phyloP scores from a whole-genome alignment of 306 rosid genomes.

The Citrullus colocynthis region DNA sequence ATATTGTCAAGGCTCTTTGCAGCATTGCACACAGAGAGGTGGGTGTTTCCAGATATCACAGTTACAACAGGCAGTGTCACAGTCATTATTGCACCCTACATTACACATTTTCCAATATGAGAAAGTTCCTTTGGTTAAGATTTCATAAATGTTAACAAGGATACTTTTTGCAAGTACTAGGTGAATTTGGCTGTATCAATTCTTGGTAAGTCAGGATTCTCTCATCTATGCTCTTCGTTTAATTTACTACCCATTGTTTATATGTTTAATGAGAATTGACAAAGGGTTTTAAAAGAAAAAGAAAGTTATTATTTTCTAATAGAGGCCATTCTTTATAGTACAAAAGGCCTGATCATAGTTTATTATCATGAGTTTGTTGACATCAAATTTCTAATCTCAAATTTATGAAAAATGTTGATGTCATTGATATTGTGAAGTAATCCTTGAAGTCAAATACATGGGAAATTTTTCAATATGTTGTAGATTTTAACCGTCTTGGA shows the following conservation, averaged over 20 bases:
- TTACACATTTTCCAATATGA: not conserved
- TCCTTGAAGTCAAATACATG: not conserved
- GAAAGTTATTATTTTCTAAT: no score
- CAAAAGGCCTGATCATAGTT: not conserved
- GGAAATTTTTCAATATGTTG: not conserved
- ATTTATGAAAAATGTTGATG: not conserved
- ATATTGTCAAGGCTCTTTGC: slow-evolving; percentile 23
- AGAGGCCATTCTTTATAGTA: no score
- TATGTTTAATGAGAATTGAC: not conserved
- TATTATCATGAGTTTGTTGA: not conserved
- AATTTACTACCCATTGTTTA: not conserved
- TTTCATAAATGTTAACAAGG: not conserved
- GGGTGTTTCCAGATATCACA: slow-evolving; percentile 59
- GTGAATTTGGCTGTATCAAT: not conserved
- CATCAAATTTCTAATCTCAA: not conserved
- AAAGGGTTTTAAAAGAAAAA: not conserved
- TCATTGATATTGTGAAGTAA: not conserved
- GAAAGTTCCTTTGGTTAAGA: not conserved
- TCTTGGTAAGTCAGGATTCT: not conserved
- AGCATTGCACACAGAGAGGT: slow-evolving; percentile 73
- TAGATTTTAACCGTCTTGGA: not conserved
- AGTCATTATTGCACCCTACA: slow-evolving; percentile 86
- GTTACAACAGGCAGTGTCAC: slow-evolving; percentile 65
- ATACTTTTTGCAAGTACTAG: not conserved
- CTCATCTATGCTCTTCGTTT: not conserved